Percentiles rank a stretch among this genome's conserved stretches.
Conservation (phyloP, 495 filamentous ascomycete species). For the Penicillium daleae region DNA sequence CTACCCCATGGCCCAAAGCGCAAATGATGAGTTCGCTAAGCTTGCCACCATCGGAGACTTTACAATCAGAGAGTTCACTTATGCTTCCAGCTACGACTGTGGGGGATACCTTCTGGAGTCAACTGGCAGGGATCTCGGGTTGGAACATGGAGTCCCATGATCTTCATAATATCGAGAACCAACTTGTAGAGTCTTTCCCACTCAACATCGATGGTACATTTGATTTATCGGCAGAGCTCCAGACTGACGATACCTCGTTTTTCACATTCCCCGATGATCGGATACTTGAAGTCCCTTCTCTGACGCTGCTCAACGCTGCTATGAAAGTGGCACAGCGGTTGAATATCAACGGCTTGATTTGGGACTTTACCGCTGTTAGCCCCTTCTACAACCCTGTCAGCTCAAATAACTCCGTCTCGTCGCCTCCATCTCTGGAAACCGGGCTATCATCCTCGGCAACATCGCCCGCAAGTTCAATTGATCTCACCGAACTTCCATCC, state of each 20-base stretch:
- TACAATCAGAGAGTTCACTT: background rate
- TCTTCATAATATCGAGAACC: constrained; percentile 6
- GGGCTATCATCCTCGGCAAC: constrained; percentile 33
- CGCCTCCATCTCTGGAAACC: constrained; percentile 24
- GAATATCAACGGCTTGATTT: constrained; percentile 27
- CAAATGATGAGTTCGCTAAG: background rate
- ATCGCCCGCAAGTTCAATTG: constrained; percentile 37
- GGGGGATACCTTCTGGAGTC: background rate
- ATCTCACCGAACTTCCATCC: constrained; percentile 23
- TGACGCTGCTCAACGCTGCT: constrained; percentile 31
- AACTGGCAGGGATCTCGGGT: background rate
- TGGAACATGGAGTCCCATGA: background rate
- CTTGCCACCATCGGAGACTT: background rate
- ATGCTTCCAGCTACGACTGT: background rate
- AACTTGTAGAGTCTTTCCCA: background rate
- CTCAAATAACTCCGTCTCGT: constrained; percentile 36
- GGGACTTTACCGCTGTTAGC: constrained; percentile 31
- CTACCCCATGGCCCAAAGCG: background rate
- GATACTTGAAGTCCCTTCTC: constrained; percentile 28
- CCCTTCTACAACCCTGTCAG: constrained; percentile 25
- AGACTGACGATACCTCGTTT: constrained; percentile 24
- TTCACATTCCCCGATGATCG: constrained; percentile 39
- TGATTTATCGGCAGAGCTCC: constrained; percentile 27
- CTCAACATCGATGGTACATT: background rate
- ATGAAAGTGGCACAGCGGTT: constrained; percentile 32